Evolutionary conservation across 2,329 filamentous ascomycete genomes (phyloP).

Genomic region (Alternaria hordeiaustralica): DNA sequence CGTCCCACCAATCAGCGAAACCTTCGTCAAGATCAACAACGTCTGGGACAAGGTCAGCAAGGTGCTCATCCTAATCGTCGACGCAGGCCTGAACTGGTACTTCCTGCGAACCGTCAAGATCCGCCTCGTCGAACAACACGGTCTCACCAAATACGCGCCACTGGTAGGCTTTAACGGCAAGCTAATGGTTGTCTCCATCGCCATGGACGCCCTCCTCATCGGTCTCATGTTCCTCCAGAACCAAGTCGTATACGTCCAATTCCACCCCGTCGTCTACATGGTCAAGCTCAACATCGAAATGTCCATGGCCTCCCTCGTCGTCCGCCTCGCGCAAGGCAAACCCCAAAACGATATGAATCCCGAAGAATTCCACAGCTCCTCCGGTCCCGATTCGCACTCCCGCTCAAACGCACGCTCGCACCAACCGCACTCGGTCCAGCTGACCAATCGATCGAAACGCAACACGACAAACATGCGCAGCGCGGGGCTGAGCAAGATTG

Average conservation of each 20-base stretch:
- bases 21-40: slow-evolving; percentile 56
- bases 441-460: slow-evolving; percentile 16
- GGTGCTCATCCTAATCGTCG: slow-evolving; percentile 58
- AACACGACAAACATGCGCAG: background rate
- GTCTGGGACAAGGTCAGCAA: slow-evolving; percentile 63
- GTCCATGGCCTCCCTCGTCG: slow-evolving; percentile 53
- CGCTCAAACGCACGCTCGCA: slow-evolving; percentile 15
- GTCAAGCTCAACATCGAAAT: slow-evolving; percentile 56
- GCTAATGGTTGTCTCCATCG: slow-evolving; percentile 50
- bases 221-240: slow-evolving; percentile 50
- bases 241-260: slow-evolving; percentile 50
- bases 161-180: slow-evolving; percentile 52
- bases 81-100: slow-evolving; percentile 60
- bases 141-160: slow-evolving; percentile 50
- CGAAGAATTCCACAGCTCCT: slow-evolving; percentile 25
- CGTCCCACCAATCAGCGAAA: slow-evolving; percentile 36
- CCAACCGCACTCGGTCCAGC: slow-evolving; percentile 22
- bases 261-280: slow-evolving; percentile 53
- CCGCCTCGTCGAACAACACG: slow-evolving; percentile 47
- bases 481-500: slow-evolving; percentile 22
- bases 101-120: slow-evolving; percentile 55
- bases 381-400: slow-evolving; percentile 21
- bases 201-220: slow-evolving; percentile 52
- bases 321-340: slow-evolving; percentile 42
- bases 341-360: slow-evolving; percentile 36